Conservation (phyloP, 257 asterid genomes). For the Jacaranda copaia region DNA sequence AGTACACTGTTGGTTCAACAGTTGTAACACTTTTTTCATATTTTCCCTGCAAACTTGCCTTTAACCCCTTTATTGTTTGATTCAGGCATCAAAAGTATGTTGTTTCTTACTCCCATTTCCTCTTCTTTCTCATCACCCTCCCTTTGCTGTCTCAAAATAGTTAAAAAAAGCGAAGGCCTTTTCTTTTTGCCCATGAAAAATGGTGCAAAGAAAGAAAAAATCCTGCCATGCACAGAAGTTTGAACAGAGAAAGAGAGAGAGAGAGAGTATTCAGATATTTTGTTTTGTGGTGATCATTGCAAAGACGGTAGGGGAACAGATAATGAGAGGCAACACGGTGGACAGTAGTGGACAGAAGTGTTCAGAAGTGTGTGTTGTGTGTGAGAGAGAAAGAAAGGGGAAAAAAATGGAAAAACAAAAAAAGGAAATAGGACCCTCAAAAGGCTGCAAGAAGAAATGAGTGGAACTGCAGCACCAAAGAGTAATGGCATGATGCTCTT, state of each 20-base stretch:
- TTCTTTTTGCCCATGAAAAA: slow-evolving; percentile 29
- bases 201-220: slow-evolving; percentile 25
- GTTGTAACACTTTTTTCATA: slow-evolving; percentile 39
- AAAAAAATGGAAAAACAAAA: too few species aligned
- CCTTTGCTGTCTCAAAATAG: slow-evolving; percentile 33
- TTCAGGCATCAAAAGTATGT: slow-evolving; percentile 66
- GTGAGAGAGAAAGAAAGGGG: slow-evolving; percentile 29
- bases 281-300: slow-evolving; percentile 56
- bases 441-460: slow-evolving; percentile 85
- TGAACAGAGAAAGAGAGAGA: slow-evolving; percentile 42
- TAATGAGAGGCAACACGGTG: slow-evolving; percentile 25
- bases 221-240: slow-evolving; percentile 53
- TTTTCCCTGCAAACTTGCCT: slow-evolving; percentile 45
- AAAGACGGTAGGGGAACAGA: slow-evolving; percentile 35
- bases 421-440: slow-evolving; percentile 52
- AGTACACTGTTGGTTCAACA: slow-evolving; percentile 68
- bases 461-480: slow-evolving; percentile 71
- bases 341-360: slow-evolving; percentile 30
- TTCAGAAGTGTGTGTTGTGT: slow-evolving; percentile 27
- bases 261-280: slow-evolving; percentile 50
- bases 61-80: slow-evolving; percentile 53
- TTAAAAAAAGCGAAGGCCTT: slow-evolving; percentile 33
- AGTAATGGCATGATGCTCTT: slow-evolving; percentile 28
- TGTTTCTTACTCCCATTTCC: slow-evolving; percentile 46
- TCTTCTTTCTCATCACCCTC: slow-evolving; percentile 51